phyloP scores from a whole-genome alignment of 2,329 filamentous ascomycete genomes.

The Truncatella angustata region DNA sequence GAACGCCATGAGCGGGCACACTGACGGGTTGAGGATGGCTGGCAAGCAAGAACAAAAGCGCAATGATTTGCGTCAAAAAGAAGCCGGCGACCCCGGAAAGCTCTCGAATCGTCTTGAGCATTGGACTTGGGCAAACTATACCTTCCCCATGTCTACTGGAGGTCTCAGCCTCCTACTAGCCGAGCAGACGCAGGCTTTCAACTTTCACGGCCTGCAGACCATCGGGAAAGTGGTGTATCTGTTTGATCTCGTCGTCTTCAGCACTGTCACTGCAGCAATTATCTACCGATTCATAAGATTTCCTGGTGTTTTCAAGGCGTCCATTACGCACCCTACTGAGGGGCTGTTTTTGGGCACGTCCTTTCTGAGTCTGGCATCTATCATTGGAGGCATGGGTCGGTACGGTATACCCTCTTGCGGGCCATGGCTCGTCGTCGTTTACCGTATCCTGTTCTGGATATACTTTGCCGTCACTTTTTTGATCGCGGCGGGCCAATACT shows the following conservation, averaged over 20 bases:
- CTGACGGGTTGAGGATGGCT: no score
- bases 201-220: constrained; percentile 46
- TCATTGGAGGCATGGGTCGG: constrained; percentile 39
- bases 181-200: constrained; percentile 34
- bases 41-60: not conserved
- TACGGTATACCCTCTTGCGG: constrained; percentile 35
- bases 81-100: not conserved
- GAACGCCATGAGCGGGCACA: no score
- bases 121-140: constrained; percentile 48
- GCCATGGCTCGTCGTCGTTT: constrained; percentile 36
- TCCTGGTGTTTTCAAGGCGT: constrained; percentile 40
- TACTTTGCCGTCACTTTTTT: constrained; percentile 38
- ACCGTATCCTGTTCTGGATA: constrained; percentile 39
- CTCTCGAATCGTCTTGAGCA: constrained; percentile 27
- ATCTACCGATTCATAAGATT: constrained; percentile 43
- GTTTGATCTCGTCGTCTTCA: constrained; percentile 47
- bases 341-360: constrained; percentile 42
- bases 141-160: constrained; percentile 45
- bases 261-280: constrained; percentile 29
- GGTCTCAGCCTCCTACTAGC: constrained; percentile 42
- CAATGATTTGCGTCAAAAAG: not conserved
- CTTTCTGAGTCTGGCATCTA: constrained; percentile 38
- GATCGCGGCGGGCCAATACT: constrained; percentile 36
- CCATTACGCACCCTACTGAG: constrained; percentile 49
- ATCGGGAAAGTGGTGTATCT: constrained; percentile 52